A percentile compares a stretch with the other conserved stretches of the same genome.
Conservation (phyloP, 257 asterid species). For the Nicotiana otophora region DNA sequence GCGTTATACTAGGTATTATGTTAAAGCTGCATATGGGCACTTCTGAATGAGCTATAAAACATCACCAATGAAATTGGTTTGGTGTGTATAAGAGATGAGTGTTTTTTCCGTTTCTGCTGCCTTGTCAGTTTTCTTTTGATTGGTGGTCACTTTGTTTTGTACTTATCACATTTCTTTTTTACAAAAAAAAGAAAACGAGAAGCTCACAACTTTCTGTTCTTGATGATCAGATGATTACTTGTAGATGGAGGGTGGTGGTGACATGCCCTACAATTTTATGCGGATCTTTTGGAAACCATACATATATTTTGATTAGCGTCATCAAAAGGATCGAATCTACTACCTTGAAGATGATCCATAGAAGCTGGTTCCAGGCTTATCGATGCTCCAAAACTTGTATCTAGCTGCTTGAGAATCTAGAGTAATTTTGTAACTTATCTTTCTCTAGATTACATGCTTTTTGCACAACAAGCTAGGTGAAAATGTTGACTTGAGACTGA, state of each 20-base stretch:
- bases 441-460: background rate
- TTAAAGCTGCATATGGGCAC: background rate
- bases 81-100: background rate
- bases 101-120: background rate
- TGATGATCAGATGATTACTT: slow-evolving; percentile 31
- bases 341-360: background rate
- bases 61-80: background rate
- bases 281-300: background rate
- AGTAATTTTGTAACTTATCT: background rate
- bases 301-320: background rate
- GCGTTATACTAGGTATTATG: background rate
- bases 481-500: background rate
- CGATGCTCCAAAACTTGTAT: background rate
- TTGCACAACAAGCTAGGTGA: background rate
- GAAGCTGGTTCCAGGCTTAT: background rate
- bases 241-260: slow-evolving; percentile 17
- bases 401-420: slow-evolving; percentile 1
- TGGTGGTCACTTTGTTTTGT: background rate
- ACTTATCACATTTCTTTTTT: background rate
- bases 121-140: background rate
- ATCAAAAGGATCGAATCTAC: background rate
- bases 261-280: background rate
- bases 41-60: slow-evolving; percentile 1
- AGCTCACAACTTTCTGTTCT: background rate
- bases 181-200: background rate